Percentiles rank a stretch among this genome's conserved stretches.
phyloP scores from a whole-genome alignment of 2,329 filamentous ascomycete genomes.

The Paracamarosporium sp. region DNA sequence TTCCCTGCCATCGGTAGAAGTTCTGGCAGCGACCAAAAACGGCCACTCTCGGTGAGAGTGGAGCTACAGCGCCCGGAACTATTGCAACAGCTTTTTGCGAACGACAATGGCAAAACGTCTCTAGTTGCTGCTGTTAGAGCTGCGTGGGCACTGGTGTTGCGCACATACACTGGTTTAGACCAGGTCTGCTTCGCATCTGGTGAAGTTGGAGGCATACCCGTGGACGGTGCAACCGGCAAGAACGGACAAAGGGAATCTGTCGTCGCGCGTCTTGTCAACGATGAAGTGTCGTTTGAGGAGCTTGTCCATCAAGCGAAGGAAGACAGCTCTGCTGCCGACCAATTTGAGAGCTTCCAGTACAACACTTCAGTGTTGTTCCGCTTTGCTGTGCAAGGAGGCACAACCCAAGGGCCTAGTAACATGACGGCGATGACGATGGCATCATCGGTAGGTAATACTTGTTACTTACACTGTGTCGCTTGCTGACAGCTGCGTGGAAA shows the following conservation, averaged over 20 bases:
- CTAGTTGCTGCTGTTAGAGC: conserved; percentile 18
- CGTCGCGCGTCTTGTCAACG: conserved; percentile 12
- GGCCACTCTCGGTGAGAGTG: conserved; percentile 27
- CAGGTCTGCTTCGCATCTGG: conserved; percentile 52
- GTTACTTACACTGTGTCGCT: background rate
- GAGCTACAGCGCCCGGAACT: conserved; percentile 20
- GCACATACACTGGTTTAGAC: conserved; percentile 38
- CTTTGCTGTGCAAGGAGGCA: conserved; percentile 8
- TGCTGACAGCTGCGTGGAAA: conserved; percentile 5
- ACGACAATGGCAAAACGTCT: conserved; percentile 7
- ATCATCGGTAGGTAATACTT: conserved; percentile 15
- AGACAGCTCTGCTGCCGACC: background rate
- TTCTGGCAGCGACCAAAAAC: conserved; percentile 11
- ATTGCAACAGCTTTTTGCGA: conserved; percentile 18
- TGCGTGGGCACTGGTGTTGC: conserved; percentile 43
- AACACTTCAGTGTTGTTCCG: conserved; percentile 27
- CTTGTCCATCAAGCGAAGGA: conserved; percentile 10
- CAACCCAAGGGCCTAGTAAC: conserved; percentile 3
- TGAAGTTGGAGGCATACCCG: conserved; percentile 14
- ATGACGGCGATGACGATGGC: conserved; percentile 16
- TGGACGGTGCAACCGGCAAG: background rate
- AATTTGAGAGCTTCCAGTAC: conserved; percentile 6
- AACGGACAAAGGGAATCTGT: conserved; percentile 1
- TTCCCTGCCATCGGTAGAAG: conserved; percentile 19
- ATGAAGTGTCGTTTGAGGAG: conserved; percentile 13